phyloP scores from a whole-genome alignment of 345 rosid genomes.

The Linum trigynum region DNA sequence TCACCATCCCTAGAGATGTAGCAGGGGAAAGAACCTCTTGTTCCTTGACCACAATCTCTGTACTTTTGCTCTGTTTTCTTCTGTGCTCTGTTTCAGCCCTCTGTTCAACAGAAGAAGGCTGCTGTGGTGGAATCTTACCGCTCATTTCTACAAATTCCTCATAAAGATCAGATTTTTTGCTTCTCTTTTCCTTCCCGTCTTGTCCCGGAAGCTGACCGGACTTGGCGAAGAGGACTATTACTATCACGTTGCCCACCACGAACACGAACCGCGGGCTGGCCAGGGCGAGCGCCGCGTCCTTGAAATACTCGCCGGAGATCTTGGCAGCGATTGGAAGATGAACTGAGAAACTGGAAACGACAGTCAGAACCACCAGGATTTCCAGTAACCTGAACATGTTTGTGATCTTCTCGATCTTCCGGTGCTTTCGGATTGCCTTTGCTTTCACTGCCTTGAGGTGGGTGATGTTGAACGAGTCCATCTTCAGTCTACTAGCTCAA shows the following conservation, averaged over 20 bases:
- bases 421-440: conserved; percentile 38
- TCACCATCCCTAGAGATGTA: not conserved
- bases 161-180: not conserved
- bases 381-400: conserved; percentile 52
- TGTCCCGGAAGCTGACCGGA: conserved; percentile 48
- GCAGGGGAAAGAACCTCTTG: not conserved
- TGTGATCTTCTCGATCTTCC: conserved; percentile 35
- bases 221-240: conserved; percentile 55
- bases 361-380: conserved; percentile 36
- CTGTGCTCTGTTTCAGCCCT: not conserved
- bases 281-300: conserved; percentile 33
- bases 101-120: not conserved
- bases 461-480: conserved; percentile 48
- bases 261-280: conserved; percentile 68
- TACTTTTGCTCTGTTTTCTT: conserved; percentile 2
- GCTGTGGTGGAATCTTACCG: not conserved
- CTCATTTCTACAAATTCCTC: conserved; percentile 5
- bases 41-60: not conserved
- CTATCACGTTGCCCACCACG: conserved; percentile 64
- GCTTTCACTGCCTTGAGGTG: conserved; percentile 48
- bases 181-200: conserved; percentile 17
- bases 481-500: not conserved
- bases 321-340: conserved; percentile 45
- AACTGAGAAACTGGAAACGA: conserved; percentile 49
- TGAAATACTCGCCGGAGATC: conserved; percentile 51